phyloP scores from a whole-genome alignment of 345 rosid species.

The Moricandia arvensis region DNA sequence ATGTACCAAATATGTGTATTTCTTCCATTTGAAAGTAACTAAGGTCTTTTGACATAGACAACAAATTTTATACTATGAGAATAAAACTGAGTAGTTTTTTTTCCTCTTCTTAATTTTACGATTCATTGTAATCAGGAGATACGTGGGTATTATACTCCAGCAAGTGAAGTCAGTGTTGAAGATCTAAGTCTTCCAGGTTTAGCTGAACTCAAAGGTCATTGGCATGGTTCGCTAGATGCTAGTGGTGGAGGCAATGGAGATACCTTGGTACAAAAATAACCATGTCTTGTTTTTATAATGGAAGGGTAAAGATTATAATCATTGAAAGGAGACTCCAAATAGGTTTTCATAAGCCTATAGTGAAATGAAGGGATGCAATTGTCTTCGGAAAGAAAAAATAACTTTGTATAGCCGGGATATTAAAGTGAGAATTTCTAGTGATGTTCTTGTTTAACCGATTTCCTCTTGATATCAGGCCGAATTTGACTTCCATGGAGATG shows the following conservation, averaged over 20 bases:
- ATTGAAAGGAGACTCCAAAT: conserved; percentile 3
- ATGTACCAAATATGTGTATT: conserved; percentile 19
- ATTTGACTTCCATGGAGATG: conserved; percentile 95
- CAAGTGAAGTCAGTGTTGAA: conserved; percentile 71
- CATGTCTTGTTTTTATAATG: conserved; percentile 13
- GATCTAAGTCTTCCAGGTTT: conserved; percentile 85
- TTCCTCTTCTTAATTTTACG: conserved; percentile 22
- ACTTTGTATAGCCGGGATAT: neutral
- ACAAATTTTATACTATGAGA: conserved; percentile 12
- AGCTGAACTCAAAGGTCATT: conserved; percentile 86
- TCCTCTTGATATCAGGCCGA: conserved; percentile 67
- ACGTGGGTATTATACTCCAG: conserved; percentile 59
- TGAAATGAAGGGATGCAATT: neutral
- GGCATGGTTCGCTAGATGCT: conserved; percentile 97
- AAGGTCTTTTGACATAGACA: neutral
- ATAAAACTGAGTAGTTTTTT: neutral
- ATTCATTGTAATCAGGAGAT: conserved; percentile 53
- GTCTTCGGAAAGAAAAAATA: neutral
- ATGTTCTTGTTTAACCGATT: neutral
- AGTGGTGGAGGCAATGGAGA: conserved; percentile 99
- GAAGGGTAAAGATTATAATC: neutral
- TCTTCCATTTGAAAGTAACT: conserved; percentile 14
- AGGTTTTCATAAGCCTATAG: conserved; percentile 1
- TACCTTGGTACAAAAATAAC: conserved; percentile 61
- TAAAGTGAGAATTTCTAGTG: neutral